These are phyloP conservation scores for Colletotrichum plurivorum DNA, from an alignment of 2,329 filamentous ascomycete genomes.

Conservation along the genomic window DNA sequence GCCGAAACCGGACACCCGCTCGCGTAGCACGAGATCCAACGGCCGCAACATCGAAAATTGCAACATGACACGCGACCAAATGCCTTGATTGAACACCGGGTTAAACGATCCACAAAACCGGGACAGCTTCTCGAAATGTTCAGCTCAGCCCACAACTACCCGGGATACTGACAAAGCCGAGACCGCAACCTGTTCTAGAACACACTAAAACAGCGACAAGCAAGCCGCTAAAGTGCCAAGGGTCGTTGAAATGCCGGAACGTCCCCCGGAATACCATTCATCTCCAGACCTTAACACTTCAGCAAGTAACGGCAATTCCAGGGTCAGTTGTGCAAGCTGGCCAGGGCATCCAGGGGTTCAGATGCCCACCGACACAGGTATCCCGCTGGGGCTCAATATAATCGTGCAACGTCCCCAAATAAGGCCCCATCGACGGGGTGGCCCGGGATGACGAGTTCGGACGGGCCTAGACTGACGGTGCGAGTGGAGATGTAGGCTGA, in stretches of 20 bases:
- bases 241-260: not conserved
- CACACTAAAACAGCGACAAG: not conserved
- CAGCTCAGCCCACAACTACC: too few species aligned
- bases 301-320: not conserved
- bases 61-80: too few species aligned
- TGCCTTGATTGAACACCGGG: too few species aligned
- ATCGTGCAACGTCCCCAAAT: not conserved
- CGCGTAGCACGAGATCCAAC: too few species aligned
- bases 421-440: not conserved
- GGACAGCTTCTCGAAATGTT: too few species aligned
- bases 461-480: slow-evolving; percentile 17
- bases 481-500: slow-evolving; percentile 31
- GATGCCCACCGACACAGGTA: not conserved
- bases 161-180: not conserved
- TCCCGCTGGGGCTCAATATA: not conserved
- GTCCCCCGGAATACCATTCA: not conserved
- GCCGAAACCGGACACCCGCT: too few species aligned
- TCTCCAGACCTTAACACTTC: not conserved
- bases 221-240: not conserved
- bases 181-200: not conserved
- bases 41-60: too few species aligned
- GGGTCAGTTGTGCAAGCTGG: not conserved
- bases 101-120: too few species aligned
- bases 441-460: slow-evolving; percentile 16
- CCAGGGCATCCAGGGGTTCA: not conserved